Evolutionary conservation across 306 rosid species (phyloP).

Genomic region (Cyamopsis tetragonoloba): DNA sequence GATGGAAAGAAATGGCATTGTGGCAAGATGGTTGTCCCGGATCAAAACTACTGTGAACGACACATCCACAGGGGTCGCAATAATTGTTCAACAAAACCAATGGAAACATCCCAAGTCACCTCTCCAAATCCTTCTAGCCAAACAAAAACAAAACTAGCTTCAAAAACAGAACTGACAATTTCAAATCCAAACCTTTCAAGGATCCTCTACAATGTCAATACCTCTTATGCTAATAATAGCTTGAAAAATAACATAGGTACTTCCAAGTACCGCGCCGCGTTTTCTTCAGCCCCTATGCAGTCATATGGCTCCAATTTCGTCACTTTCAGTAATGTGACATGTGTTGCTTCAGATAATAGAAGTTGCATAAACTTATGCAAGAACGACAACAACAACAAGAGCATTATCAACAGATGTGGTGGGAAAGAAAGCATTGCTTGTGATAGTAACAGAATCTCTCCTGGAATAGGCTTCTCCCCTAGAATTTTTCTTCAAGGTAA

Average conservation of each 20-base stretch:
- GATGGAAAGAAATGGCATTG: slow-evolving; percentile 99
- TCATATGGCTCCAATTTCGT: neutral
- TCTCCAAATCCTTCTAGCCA: slow-evolving; percentile 31
- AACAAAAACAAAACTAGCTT: slow-evolving; percentile 1
- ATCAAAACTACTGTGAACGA: slow-evolving; percentile 69
- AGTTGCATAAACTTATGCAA: neutral
- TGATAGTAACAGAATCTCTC: slow-evolving; percentile 30
- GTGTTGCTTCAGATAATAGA: neutral
- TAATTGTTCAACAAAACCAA: slow-evolving; percentile 99
- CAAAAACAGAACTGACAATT: slow-evolving; percentile 17
- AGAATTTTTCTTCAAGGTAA: slow-evolving; percentile 76
- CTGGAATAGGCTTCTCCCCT: slow-evolving; percentile 63
- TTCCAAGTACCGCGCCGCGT: neutral
- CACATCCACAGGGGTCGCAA: slow-evolving; percentile 91
- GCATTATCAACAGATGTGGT: slow-evolving; percentile 16
- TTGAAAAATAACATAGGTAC: slow-evolving; percentile 13
- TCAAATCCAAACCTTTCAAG: slow-evolving; percentile 30
- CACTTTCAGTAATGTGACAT: neutral
- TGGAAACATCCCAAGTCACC: slow-evolving; percentile 58
- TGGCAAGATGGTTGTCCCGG: slow-evolving; percentile 37
- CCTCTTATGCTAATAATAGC: slow-evolving; percentile 5
- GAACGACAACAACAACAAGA: slow-evolving; percentile 29
- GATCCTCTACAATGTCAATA: slow-evolving; percentile 13
- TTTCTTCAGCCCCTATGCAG: neutral
- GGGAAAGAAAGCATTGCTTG: slow-evolving; percentile 21